phyloP scores from a whole-genome alignment of 2,329 filamentous ascomycete species.

The Fonsecaea pugnacius region DNA sequence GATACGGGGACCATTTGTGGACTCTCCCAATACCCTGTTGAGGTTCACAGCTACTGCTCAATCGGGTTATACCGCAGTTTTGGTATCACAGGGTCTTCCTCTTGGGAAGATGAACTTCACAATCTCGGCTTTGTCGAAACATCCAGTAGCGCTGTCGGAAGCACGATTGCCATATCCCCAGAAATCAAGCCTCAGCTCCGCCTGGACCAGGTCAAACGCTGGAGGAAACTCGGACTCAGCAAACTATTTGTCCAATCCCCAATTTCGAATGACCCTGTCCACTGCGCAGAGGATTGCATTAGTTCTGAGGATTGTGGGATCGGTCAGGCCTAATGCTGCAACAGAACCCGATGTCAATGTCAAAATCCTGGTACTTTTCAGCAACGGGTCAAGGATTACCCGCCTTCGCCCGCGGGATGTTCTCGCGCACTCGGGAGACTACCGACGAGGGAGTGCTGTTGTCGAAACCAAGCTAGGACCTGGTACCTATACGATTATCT shows the following conservation, averaged over 20 bases:
- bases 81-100: conserved; percentile 79
- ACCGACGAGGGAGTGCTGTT: conserved; percentile 77
- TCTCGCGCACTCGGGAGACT: conserved; percentile 82
- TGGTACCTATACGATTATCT: conserved; percentile 65
- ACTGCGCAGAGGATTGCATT: conserved; percentile 46
- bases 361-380: conserved; percentile 68
- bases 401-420: conserved; percentile 74
- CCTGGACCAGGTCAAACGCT: conserved; percentile 78
- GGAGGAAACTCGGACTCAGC: conserved; percentile 81
- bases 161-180: conserved; percentile 66
- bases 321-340: conserved; percentile 55
- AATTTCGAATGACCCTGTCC: conserved; percentile 67
- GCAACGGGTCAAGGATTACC: conserved; percentile 67
- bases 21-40: conserved; percentile 88
- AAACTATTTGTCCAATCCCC: conserved; percentile 82
- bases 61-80: conserved; percentile 65
- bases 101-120: conserved; percentile 80
- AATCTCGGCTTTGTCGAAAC: conserved; percentile 76
- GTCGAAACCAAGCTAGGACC: conserved; percentile 67
- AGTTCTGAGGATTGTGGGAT: conserved; percentile 42
- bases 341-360: conserved; percentile 70
- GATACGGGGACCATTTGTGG: conserved; percentile 82
- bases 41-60: conserved; percentile 66
- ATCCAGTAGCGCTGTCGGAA: conserved; percentile 63
- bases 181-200: conserved; percentile 62